Conservation (phyloP, 805 yeast species). For the Ogataea kodamae region DNA sequence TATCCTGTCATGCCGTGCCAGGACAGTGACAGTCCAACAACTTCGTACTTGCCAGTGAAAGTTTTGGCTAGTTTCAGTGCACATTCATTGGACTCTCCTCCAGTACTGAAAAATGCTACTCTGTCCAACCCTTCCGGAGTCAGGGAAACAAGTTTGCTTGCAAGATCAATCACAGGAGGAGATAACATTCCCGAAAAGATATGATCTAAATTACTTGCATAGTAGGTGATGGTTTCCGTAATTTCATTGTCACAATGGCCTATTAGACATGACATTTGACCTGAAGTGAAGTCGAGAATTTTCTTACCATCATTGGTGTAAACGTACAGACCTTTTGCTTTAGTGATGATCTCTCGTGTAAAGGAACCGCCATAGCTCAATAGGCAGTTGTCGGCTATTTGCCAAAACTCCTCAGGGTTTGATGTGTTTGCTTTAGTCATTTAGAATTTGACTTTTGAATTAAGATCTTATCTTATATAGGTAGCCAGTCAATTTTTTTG, state of each 20-base stretch:
- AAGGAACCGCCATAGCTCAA: constrained; percentile 22
- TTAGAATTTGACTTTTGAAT: neutral
- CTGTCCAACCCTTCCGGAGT: constrained; percentile 25
- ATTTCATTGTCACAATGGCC: constrained; percentile 32
- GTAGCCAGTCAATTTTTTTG: neutral
- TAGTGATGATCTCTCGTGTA: constrained; percentile 19
- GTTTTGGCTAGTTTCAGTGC: constrained; percentile 33
- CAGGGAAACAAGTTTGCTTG: constrained; percentile 26
- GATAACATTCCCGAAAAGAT: constrained; percentile 28
- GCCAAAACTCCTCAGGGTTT: constrained; percentile 12
- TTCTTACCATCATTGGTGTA: constrained; percentile 23
- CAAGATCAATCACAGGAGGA: constrained; percentile 29
- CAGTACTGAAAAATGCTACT: constrained; percentile 30
- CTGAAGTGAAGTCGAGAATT: constrained; percentile 29
- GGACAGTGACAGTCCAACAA: constrained; percentile 28
- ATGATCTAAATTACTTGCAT: constrained; percentile 25
- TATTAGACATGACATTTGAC: constrained; percentile 26
- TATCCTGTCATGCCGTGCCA: constrained; percentile 33
- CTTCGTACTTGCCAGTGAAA: constrained; percentile 27
- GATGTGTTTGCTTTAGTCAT: constrained; percentile 3
- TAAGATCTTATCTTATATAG: neutral
- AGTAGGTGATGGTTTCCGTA: constrained; percentile 22
- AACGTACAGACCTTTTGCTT: constrained; percentile 25
- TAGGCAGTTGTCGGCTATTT: constrained; percentile 15
- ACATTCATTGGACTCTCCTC: constrained; percentile 34